Base-by-base conservation (phyloP, 139 green algal genomes). In the Coelastrella sp. region DNA sequence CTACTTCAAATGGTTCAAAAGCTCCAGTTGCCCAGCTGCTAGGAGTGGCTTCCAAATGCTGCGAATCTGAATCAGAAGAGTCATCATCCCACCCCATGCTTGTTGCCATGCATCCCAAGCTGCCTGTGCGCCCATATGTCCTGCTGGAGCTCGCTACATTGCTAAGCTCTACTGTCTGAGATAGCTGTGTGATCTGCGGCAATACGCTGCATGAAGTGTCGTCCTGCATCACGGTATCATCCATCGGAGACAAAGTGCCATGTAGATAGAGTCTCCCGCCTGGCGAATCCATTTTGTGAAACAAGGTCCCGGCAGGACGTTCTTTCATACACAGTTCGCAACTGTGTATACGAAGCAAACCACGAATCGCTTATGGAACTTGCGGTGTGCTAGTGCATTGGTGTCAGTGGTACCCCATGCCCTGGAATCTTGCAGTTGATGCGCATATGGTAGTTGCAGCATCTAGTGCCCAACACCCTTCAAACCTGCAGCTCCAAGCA, bases 1-100 rank as follows among this genome's bases (percentile, higher is more conserved):
- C 85, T 57, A 90, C 73, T n/a, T 83, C 85, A 58, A 90, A 82
- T 3, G 85, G 85, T 17, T 90, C 73, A 73, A 90, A 90, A 4
- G 80, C 61, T 13, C 81, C 66, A n/a, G 57, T 85, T 11, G 80
- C 58, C 80, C 80, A 85, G 58, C 80, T 73, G 58, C 19, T 73
- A 5, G 58, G 58, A 4, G 80, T 73, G 4, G 58, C 80, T 57
- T 76, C 68, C 17, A 57, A 16, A 17, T 85, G 58, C 20, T 57
- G 60, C 57, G 80, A 73, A 4, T 85, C 80, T 58, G 80, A 85
- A 64, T 73, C 58, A 57, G 80, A 85, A 5, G 80, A 85, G n/a
- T 85, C 80, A 68, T 73, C 80, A 68, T 85, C 80, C 68, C 68
- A 76, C 8, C 16, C 68, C 68, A 76, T 76, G 17, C 22, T 17